Percentiles rank a stretch among this genome's conserved stretches.
phyloP scores from a whole-genome alignment of 345 rosid species.

The Hypericum perforatum region DNA sequence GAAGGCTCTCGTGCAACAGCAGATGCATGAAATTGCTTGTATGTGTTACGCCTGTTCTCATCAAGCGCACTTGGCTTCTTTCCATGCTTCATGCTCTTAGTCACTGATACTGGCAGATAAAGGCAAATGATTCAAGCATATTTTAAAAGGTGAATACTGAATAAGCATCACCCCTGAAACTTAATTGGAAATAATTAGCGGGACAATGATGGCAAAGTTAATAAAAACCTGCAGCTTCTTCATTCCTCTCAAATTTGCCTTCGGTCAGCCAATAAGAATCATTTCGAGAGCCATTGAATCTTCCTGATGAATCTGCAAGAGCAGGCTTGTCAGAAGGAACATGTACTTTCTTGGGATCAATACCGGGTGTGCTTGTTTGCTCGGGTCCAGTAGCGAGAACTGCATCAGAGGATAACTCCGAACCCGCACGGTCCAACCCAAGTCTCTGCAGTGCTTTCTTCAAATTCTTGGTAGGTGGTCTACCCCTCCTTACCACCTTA shows the following conservation, averaged over 20 bases:
- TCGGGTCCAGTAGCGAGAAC: constrained; percentile 58
- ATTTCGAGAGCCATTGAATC: constrained; percentile 2
- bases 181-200: too few relatives aligned
- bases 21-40: constrained; percentile 25
- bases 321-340: constrained; percentile 32
- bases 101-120: constrained; percentile 69
- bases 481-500: constrained; percentile 38
- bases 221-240: too few relatives aligned
- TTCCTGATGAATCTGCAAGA: constrained; percentile 45
- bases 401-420: constrained; percentile 58
- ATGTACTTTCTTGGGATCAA: constrained; percentile 51
- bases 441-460: constrained; percentile 59
- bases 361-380: constrained; percentile 32
- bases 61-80: constrained; percentile 65
- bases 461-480: constrained; percentile 46
- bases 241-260: too few relatives aligned
- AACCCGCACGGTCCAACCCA: constrained; percentile 40
- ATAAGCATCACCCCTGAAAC: too few relatives aligned
- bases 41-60: constrained; percentile 71
- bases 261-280: too few relatives aligned
- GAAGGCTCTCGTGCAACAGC: constrained; percentile 34
- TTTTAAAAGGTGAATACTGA: background rate
- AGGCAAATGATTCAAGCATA: constrained; percentile 9
- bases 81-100: constrained; percentile 71
- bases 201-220: too few relatives aligned